These are phyloP conservation scores for Kitagawia praeruptora DNA, from an alignment of 129 eudicot species.

Conservation along the genomic window DNA sequence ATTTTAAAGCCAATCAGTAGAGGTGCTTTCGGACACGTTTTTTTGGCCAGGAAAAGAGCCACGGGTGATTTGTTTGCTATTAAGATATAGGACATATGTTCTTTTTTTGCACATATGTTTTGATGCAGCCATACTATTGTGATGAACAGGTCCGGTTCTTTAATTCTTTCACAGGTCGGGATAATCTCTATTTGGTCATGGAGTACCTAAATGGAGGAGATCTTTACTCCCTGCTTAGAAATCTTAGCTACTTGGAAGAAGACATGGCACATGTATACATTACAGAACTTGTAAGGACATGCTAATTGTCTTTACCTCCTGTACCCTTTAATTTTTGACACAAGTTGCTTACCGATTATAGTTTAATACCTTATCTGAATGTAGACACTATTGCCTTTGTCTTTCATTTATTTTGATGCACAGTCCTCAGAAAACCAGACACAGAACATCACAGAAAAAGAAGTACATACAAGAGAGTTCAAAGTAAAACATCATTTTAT, in stretches of 20 bases:
- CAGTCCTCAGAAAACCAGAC: constrained; percentile 56
- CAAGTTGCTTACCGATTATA: neutral
- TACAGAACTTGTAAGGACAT: constrained; percentile 77
- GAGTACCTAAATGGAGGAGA: constrained; percentile 97
- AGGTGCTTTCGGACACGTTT: constrained; percentile 97
- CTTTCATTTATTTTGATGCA: constrained; percentile 7
- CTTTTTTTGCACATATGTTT: constrained; percentile 13
- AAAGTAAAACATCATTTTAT: too few species aligned
- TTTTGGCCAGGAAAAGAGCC: constrained; percentile 81
- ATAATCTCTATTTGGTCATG: constrained; percentile 92
- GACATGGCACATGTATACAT: constrained; percentile 87
- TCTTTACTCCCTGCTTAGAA: constrained; percentile 82
- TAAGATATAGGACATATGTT: constrained; percentile 60
- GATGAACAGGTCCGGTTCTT: constrained; percentile 87
- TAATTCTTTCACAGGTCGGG: constrained; percentile 97
- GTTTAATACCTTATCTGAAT: neutral
- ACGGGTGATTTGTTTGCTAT: constrained; percentile 98
- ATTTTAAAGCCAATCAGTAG: constrained; percentile 95
- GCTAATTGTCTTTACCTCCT: neutral
- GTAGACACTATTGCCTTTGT: neutral
- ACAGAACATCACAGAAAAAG: too few species aligned
- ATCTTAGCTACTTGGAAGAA: constrained; percentile 94
- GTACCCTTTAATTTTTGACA: neutral
- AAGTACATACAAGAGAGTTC: too few species aligned
- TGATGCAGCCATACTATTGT: constrained; percentile 20